Conservation (phyloP, 2,329 filamentous ascomycete species). For the Cladorrhinum sp. region DNA sequence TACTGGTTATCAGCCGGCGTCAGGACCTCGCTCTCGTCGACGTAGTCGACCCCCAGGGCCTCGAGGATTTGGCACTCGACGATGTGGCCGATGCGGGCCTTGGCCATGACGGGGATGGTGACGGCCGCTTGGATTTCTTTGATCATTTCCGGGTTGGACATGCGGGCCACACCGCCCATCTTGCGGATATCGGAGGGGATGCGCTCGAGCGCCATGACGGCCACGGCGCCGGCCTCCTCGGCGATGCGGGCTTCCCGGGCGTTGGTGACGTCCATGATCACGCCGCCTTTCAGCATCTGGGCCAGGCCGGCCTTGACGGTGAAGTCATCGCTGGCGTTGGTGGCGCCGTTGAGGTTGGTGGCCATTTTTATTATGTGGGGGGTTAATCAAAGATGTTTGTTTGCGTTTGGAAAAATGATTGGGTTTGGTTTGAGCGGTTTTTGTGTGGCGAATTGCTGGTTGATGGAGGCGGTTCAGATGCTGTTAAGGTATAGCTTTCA, state of each 20-base stretch:
- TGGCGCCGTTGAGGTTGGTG: conserved; percentile 17
- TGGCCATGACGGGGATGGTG: conserved; percentile 98
- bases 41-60: conserved; percentile 92
- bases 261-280: conserved; percentile 99
- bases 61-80: conserved; percentile 99
- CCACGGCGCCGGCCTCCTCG: conserved; percentile 91
- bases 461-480: neutral
- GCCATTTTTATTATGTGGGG: conserved; percentile 20
- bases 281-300: conserved; percentile 97
- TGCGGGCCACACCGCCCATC: conserved; percentile 90
- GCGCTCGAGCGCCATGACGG: conserved; percentile 98
- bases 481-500: conserved; percentile 1
- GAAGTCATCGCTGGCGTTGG: conserved; percentile 49
- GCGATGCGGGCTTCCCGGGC: conserved; percentile 93
- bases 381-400: neutral
- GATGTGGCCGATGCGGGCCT: conserved; percentile 95
- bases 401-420: neutral
- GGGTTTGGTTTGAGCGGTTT: neutral
- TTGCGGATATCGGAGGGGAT: conserved; percentile 94
- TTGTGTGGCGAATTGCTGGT: neutral
- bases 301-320: conserved; percentile 92
- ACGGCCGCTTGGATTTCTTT: conserved; percentile 91
- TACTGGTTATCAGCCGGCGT: conserved; percentile 87
- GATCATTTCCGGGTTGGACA: conserved; percentile 95
- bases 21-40: conserved; percentile 96